Base-by-base conservation (phyloP, 2,329 filamentous ascomycete species). In the Hypocreales sp. region DNA sequence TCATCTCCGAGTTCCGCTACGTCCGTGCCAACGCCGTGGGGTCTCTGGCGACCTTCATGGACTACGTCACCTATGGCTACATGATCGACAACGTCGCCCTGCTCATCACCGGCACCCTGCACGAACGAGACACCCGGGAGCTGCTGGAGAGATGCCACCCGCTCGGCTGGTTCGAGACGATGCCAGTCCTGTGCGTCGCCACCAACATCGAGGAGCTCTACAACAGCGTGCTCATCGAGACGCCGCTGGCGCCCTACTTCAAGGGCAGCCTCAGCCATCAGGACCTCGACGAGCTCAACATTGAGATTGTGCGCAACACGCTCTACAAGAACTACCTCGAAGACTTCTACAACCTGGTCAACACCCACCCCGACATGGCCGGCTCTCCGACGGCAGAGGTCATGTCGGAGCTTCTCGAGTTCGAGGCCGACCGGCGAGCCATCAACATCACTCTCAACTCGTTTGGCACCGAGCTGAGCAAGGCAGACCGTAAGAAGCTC, bases 21-120 rank as follows among this genome's bases (percentile, higher is more conserved):
- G 68, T 98, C 24, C 82, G 92, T 41, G 84, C 86, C 35, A 93
- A 98, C 49, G 81, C 87, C 16, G 82, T 82, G 3, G 90, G 90
- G 11, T 82, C 84, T 1, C 72, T 94, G 20, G 78, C 86, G 36
- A 84, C 82, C 50, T 98, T 98, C 55, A 84, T 98, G 72, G 84
- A 95, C 55, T 98, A 93, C 56, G 64, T 98, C 35, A 98, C 90
- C 2, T 98, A 98, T 53, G 87, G 86, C 35, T 98, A 98, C 66
- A 98, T 98, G 90, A 98, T 98, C 56, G 90, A 98, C 60, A 98
- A 98, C 46, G 84, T 98, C 28, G 90, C 92, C 21, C 76, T 98
- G 22, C 73, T 98, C 46, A 98, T 98, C 55, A 98, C 90, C 14
- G 90, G 90, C 35, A 98, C 90, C 9, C 70, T 98, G 17, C 90